Percentiles rank a stretch among this genome's conserved stretches.
Evolutionary conservation across 2,329 filamentous ascomycete species (phyloP).

Genomic region (Leptographium wingfieldii): DNA sequence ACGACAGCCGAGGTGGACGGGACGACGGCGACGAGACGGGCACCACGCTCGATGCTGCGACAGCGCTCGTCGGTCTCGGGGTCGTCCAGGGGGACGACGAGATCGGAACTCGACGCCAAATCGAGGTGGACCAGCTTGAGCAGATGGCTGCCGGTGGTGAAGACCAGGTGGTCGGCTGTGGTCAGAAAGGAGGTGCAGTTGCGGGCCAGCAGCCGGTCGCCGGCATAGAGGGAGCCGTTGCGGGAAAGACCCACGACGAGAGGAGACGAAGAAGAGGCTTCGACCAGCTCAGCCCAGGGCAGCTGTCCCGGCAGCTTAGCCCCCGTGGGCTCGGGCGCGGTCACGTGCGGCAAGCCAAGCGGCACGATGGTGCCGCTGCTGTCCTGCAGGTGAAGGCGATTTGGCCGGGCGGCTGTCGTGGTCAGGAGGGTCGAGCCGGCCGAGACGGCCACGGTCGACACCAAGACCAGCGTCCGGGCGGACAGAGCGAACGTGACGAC

Average conservation of each 20-base stretch:
- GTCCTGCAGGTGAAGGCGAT: constrained; percentile 31
- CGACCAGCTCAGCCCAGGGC: constrained; percentile 38
- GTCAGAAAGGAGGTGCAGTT: constrained; percentile 87
- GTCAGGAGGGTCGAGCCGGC: constrained; percentile 19
- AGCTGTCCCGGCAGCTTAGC: constrained; percentile 32
- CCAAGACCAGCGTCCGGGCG: background rate
- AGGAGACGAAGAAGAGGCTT: background rate
- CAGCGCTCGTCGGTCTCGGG: constrained; percentile 88
- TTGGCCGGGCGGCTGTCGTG: constrained; percentile 13
- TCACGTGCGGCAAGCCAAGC: constrained; percentile 17
- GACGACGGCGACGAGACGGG: constrained; percentile 75
- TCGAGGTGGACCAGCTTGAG: constrained; percentile 83
- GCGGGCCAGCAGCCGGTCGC: constrained; percentile 59
- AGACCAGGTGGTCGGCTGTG: constrained; percentile 72
- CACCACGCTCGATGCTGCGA: constrained; percentile 81
- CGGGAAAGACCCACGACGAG: constrained; percentile 54
- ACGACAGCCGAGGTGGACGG: constrained; percentile 77
- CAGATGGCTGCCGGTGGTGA: constrained; percentile 84
- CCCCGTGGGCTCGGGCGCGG: constrained; percentile 16
- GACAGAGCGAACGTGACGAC: background rate
- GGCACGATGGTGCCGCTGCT: constrained; percentile 30
- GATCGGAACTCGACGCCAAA: constrained; percentile 13
- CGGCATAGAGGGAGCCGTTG: constrained; percentile 67
- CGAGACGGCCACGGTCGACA: background rate
- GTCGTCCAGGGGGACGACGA: constrained; percentile 76